Base-by-base conservation (phyloP, 441 rosid genomes). In the Erodium texanum region DNA sequence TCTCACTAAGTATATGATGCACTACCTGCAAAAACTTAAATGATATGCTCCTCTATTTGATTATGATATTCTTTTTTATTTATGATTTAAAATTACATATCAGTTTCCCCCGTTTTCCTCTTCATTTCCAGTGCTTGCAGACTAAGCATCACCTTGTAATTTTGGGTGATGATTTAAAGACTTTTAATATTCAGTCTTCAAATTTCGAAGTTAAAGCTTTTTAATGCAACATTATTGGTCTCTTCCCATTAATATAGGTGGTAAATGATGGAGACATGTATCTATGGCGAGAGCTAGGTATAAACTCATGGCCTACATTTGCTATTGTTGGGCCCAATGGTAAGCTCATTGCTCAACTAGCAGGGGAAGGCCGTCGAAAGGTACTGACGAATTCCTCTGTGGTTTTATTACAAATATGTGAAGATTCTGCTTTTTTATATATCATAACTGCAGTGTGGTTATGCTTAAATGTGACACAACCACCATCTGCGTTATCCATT, bases 221-320 rank as follows among this genome's bases (percentile, higher is more conserved):
- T 61, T 61, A 64, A 64, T 64, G 41, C n/a, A 29, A 64, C 32
- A 34, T 29, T 27, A 32, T 58, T 11, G 64, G 24, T 24, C 18
- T 18, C 64, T 71, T 15, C 69, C 71, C 65, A 62, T 68, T 73
- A 70, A 67, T 72, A n/a, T 79, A 93, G 99, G 97, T 93, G 74
- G 96, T 93, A 70, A 93, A 91, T 66, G 97, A 93, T 75, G 97
- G 97, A 71, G 97, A 93, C 61, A 93, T 91, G 99, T 78, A 82
- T 48, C 18, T 93, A 77, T 93, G 97, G 99, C 85, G 83, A 76
- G 92, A 91, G 81, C 85, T 93, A 29, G 99, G 99, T 36, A 73
- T 93, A 67, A 93, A 80, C 80, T 93, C 97, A 36, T 93, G 99
- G 99, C 97, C 99, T 50, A 93, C 99, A 70, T 93, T 89, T 85